These are phyloP conservation scores for Solanum pinnatisectum DNA, from an alignment of 257 asterid species.

Conservation along the genomic window DNA sequence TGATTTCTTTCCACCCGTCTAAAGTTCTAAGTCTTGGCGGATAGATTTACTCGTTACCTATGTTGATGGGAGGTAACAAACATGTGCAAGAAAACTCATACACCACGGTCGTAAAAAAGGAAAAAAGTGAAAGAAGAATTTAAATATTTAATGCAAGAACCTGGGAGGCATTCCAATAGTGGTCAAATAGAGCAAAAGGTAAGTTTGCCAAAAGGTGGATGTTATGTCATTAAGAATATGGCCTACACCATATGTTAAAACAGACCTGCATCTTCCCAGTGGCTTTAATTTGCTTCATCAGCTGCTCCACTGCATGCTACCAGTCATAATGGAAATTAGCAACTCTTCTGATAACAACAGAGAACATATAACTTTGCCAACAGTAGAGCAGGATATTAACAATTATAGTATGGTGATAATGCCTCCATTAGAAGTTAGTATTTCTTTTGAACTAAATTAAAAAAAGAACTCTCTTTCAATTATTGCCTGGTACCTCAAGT, in stretches of 20 bases:
- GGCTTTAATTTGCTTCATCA: conserved; percentile 21
- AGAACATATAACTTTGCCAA: neutral
- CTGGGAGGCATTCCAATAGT: conserved; percentile 66
- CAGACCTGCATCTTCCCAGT: conserved; percentile 41
- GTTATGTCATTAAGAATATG: conserved; percentile 54
- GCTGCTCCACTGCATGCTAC: neutral
- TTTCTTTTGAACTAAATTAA: neutral
- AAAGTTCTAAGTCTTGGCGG: neutral
- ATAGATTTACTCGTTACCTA: neutral
- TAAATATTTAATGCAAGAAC: neutral
- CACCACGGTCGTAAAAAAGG: neutral
- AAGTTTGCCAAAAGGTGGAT: neutral
- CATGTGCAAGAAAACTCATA: neutral
- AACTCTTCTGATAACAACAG: neutral
- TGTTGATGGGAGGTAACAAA: neutral
- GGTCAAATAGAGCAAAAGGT: conserved; percentile 73
- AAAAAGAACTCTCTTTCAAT: neutral
- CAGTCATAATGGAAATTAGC: conserved; percentile 19
- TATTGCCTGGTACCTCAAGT: neutral
- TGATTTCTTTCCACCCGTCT: neutral
- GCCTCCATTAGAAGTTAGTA: neutral
- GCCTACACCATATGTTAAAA: conserved; percentile 69
- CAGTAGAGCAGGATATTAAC: neutral
- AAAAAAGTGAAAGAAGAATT: neutral
- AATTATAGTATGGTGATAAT: neutral